Base-by-base conservation (phyloP, 2,329 filamentous ascomycete species). In the Clonostachys sp. region DNA sequence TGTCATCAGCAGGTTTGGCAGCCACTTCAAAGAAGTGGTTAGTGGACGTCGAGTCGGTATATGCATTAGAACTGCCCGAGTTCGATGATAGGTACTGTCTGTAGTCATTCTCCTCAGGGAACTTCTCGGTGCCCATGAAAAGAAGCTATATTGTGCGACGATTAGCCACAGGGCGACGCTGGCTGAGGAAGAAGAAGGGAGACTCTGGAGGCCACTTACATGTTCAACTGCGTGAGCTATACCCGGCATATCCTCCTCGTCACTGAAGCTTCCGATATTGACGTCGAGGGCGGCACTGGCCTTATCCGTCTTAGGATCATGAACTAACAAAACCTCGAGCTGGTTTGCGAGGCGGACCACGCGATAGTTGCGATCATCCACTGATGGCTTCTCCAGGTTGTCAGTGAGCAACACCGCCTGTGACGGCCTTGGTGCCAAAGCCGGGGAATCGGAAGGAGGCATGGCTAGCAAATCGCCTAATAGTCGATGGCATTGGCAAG, bases 101-200 rank as follows among this genome's bases (percentile, higher is more conserved):
- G 74, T 99, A 99, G 54, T 88, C 92, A 66, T 99, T 97, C 70
- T 96, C 92, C 63, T 85, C 81, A 1, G 94, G 94, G 61, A 94
- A 99, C 81, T 97, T 99, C 67, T 96, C 87, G 8, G 94, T 99
- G 44, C 94, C 94, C 94, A 99, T 97, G 73, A 99, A 99, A 20
- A 99, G 73, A 54, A 96, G 73, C 77, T 84, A 35, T 2, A 17
- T 16, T 17, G 6, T 30, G 12, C 20, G 12, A 3, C 3, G 34
- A 12, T 16, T 10, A 38, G 44, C 39, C 42, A 30, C 16, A 38
- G 17, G 49, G 14, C 48, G 42, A 7, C 33, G 44, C 34, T 34
- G 43, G 42, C 42, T 10, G n/a, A n/a, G n/a, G 61, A 66, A 52
- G 44, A 33, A 45, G 18, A 20, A 20, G 18, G 5, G 18, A 20